phyloP scores from a whole-genome alignment of 257 asterid species.

The Orobanche coerulescens region DNA sequence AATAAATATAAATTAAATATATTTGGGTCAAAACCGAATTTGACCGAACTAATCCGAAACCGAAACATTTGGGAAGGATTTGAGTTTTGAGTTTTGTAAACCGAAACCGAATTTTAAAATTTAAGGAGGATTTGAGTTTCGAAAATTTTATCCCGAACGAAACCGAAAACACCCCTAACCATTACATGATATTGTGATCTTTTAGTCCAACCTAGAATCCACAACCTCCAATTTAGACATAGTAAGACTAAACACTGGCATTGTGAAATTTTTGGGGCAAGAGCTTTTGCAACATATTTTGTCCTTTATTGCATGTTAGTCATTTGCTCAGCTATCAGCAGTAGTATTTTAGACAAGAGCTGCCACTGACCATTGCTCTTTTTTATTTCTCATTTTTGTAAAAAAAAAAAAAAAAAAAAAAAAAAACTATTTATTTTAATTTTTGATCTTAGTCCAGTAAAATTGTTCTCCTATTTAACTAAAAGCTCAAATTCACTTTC shows the following conservation, averaged over 20 bases:
- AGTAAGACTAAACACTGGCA: conserved; percentile 25
- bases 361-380: conserved; percentile 25
- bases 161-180: no score
- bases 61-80: no score
- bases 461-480: conserved; percentile 14
- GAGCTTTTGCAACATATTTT: conserved; percentile 28
- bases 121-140: no score
- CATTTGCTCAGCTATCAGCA: conserved; percentile 41
- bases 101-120: no score
- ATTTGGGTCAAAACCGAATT: no score
- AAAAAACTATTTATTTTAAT: background rate
- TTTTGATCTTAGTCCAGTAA: conserved; percentile 6
- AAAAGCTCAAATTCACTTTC: conserved; percentile 24
- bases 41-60: no score
- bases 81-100: no score
- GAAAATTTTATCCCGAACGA: no score
- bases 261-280: conserved; percentile 25
- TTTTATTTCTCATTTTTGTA: background rate
- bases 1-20: no score
- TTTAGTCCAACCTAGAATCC: conserved; percentile 23
- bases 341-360: conserved; percentile 16
- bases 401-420: no score
- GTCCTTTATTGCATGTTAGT: conserved; percentile 41
- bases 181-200: no score
- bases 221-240: conserved; percentile 20